These are phyloP conservation scores for Hericium erinaceus DNA, from an alignment of 768 basidiomycete genomes.

Conservation along the genomic window DNA sequence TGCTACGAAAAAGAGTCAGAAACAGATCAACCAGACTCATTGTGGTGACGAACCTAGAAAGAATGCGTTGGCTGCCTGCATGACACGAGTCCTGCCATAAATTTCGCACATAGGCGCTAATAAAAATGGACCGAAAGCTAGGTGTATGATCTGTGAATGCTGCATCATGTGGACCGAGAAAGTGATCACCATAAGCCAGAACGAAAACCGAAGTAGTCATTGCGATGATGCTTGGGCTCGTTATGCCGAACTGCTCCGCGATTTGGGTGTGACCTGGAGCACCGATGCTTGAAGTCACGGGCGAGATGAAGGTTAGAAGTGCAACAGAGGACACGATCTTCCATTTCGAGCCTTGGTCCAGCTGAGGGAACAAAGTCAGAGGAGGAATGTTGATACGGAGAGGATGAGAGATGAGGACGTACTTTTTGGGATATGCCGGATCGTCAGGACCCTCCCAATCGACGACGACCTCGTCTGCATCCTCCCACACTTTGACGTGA, in stretches of 20 bases:
- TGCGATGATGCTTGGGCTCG: constrained; percentile 35
- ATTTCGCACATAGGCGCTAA: not conserved
- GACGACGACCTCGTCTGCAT: not conserved
- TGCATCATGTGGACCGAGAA: not conserved
- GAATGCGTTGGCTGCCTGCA: not conserved
- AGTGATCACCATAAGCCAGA: constrained; percentile 51
- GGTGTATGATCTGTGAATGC: not conserved
- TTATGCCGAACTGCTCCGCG: constrained; percentile 45
- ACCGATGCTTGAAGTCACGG: constrained; percentile 65
- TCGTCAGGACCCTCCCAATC: constrained; percentile 11
- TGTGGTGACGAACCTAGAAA: not conserved
- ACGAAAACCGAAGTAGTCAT: constrained; percentile 54
- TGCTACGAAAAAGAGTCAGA: not conserved
- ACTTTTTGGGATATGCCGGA: constrained; percentile 8
- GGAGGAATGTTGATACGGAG: not conserved
- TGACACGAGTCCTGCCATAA: not conserved
- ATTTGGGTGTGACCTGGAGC: constrained; percentile 52
- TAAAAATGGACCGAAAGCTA: not conserved
- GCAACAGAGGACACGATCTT: constrained; percentile 49
- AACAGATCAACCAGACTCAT: not conserved
- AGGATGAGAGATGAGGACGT: not conserved
- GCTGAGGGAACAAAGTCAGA: not conserved
- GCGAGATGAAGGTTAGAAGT: constrained; percentile 53
- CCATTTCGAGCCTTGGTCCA: constrained; percentile 9
- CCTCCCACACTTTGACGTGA: not conserved